Base-by-base conservation (phyloP, 2,329 filamentous ascomycete genomes). In the Xylariaceae sp. region DNA sequence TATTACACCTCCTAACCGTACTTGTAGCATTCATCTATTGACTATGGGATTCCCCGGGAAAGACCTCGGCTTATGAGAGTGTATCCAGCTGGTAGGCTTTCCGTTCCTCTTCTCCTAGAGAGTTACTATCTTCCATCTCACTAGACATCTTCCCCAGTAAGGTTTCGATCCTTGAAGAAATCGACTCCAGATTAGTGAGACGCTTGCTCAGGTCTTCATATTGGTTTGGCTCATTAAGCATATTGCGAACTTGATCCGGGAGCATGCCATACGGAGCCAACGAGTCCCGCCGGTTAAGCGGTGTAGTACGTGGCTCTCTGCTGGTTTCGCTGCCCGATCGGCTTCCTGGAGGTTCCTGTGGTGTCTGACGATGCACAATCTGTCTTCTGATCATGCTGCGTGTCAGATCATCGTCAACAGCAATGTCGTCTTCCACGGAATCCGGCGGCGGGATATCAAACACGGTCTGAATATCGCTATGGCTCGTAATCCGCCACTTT, bases 361-460 rank as follows among this genome's bases (percentile, higher is more conserved):
- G 74, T n/a, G 72, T 76, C 41, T 76, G 73, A 44, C 76, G 75
- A 50, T 79, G 75, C 35, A 76, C 75, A 61, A 83, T 85, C 68
- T 85, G 82, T 34, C 80, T 75, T 8, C 82, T 77, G 62, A 85
- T 84, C 63, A 85, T 74, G 64, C 85, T 81, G 39, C 77, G 79
- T 6, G 81, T 83, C 63, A 86, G 71, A 57, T 84, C 78, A 64
- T 86, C 84, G 63, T 85, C 83, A 3, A 80, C 80, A 0, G 81
- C 75, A 48, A 86, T 85, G 51, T 84, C 82, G 11, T 81, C 74
- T 53, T 80, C 76, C 3, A 85, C 78, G 35, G 77, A 77, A 53
- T 87, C 82, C 1, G 88, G 88, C 4, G 87, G 87, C 47, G 88
- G 80, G 30, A 87, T 79, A 55, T 90, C 85, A 63, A 92, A 92